These are phyloP conservation scores for Vanrija pseudolonga DNA, from an alignment of 1,284 basidiomycete genomes.

Conservation along the genomic window DNA sequence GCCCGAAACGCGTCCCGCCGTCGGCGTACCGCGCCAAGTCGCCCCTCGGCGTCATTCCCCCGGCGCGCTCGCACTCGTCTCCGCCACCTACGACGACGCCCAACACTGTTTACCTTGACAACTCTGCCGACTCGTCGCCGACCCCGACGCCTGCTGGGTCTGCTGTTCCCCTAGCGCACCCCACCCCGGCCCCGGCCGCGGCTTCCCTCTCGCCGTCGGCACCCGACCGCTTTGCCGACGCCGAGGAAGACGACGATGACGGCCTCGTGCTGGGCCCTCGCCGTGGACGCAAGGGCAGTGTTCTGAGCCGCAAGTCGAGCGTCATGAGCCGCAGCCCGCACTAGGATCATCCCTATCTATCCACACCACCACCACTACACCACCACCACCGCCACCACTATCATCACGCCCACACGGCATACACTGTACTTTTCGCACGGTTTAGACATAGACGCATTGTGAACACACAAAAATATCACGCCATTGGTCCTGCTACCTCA, in stretches of 20 bases:
- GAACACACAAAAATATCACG: too few species aligned
- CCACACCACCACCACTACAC: too few species aligned
- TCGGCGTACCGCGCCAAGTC: constrained; percentile 11
- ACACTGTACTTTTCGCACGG: too few species aligned
- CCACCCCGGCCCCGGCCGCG: neutral
- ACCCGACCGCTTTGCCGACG: constrained; percentile 6
- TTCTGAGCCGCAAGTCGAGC: neutral
- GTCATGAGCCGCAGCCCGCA: neutral
- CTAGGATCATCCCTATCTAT: too few species aligned
- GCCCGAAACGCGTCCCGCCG: neutral
- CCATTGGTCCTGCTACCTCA: too few species aligned
- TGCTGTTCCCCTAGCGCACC: neutral
- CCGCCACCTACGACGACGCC: neutral
- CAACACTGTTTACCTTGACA: neutral
- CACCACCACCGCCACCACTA: too few species aligned
- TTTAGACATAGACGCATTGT: too few species aligned
- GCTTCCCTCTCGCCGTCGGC: neutral
- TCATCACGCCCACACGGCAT: too few species aligned
- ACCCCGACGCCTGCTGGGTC: neutral
- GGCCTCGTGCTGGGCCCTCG: neutral
- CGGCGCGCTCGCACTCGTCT: neutral
- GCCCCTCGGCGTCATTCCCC: constrained; percentile 1
- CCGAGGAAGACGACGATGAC: constrained; percentile 8
- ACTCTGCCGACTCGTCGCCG: too few species aligned
- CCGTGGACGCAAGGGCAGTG: neutral